Evolutionary conservation across 352 stramenopile genomes (phyloP), one percentile per base, ranked within the genome.

Genomic region (Peronospora farinosa): DNA sequence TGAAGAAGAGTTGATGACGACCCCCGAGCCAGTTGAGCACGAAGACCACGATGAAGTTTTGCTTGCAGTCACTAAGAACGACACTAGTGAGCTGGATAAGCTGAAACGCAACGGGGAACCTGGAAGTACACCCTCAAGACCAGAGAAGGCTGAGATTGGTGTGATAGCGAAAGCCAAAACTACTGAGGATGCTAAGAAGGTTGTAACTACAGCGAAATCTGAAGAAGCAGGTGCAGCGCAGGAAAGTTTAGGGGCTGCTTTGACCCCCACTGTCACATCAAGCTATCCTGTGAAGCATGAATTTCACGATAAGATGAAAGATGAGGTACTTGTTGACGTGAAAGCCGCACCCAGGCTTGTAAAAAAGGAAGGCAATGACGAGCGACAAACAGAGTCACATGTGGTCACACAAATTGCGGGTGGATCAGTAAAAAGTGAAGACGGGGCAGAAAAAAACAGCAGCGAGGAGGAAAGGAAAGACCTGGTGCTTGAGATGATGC

Each of bases 381-480:
- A 58, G n/a, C 11, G 17, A 17, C 13, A 49, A 36, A 12, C 19
- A 3, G 33, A 17, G 27, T 8, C 27, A 37, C 5, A 17, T 41
- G 16, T 12, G 32, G 21, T 21, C 16, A 10, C 37, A n/a, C 10
- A 31, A 8, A 27, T 4, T 5, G 16, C 30, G 12, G 7, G 17
- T 42, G 5, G 5, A 13, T n/a, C 40, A 55, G 33, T 61, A 40
- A 51, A 60, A 48, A 40, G 12, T 28, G 36, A 40, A 51, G 45
- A 30, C 43, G 15, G 38, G 25, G 21, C 27, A 36, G 21, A 37
- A 2, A 50, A 54, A 27, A 52, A 67, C 27, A 12, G 16, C 27
- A 31, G 5, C 17, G 40, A 40, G 15, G 23, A 40, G 11, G 42
- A 40, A 19, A 39, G 38, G 7, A 5, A 58, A 15, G 28, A 50